Base-by-base conservation (phyloP, 164 flowering plant species). In the Berberis vulgaris region DNA sequence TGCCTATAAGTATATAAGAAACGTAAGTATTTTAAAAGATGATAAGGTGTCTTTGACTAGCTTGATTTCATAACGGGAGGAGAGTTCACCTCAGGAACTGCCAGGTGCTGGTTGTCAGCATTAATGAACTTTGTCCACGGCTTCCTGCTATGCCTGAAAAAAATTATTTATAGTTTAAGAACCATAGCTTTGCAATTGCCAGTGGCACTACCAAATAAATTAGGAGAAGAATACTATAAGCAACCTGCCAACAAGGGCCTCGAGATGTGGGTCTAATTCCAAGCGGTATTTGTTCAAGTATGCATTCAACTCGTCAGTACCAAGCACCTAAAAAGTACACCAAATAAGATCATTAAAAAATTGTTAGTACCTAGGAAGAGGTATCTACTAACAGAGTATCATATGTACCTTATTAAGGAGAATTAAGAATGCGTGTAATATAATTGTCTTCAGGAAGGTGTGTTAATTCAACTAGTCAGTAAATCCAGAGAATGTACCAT, bases 241-340 rank as follows among this genome's bases (percentile, higher is more conserved):
- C 26, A 55, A 93, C 99, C 99, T 91, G 45, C 99, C 99, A 67
- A 91, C 96, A 60, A 95, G 86, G 42, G 88, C 84, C 63, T 89
- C 88, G 63, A 95, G 94, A 72, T 89, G 83, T 10, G 96, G 97
- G 70, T 95, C 97, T 45, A 95, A 75, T 75, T 89, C 92, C 72
- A 95, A 62, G 10, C 84, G 87, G 72, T 91, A 95, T 71, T 85
- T 95, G 73, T 69, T 80, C 65, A 95, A 70, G 72, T 95, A 95
- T 41, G 92, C 77, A 79, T 79, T 77, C 65, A 94, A 74, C 65
- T 89, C 99, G 65, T 95, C 97, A 3, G 97, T 89, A 13, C 99
- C 99, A 69, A 95, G 87, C 40, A 94, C 89, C 98, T 94, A 69
- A 40, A 68, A 10, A 64, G 26, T 26, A 26, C 26, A 26, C 26